Evolutionary conservation across 139 green algal genomes (phyloP), one percentile per base, ranked within the genome.

Genomic region (Eudorina sp.): DNA sequence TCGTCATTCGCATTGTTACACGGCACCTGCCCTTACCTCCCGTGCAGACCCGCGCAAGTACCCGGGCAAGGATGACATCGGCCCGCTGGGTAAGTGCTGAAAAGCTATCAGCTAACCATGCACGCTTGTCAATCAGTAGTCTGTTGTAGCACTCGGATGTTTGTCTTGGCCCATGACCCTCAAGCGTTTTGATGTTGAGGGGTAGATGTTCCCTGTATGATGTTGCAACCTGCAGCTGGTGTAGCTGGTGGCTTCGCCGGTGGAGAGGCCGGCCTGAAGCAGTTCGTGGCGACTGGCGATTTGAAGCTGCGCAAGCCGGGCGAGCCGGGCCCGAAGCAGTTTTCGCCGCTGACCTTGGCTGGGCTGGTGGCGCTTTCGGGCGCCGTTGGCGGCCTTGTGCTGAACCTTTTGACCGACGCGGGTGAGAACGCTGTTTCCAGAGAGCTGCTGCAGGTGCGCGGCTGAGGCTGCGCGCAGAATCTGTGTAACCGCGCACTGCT

Each of bases 181-280:
- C n/a, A n/a, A n/a, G n/a, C n/a, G n/a, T n/a, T n/a, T n/a, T n/a
- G n/a, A n/a, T n/a, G n/a, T n/a, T n/a, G n/a, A n/a, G n/a, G n/a
- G n/a, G n/a, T n/a, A n/a, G n/a, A n/a, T n/a, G n/a, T n/a, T n/a
- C n/a, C n/a, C n/a, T n/a, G n/a, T n/a, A n/a, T n/a, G n/a, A n/a
- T n/a, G n/a, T n/a, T n/a, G n/a, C n/a, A n/a, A n/a, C 81, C 4
- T 66, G 83, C 92, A 96, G 90, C 86, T 36, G 94, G 94, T 43
- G 88, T 95, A 6, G 95, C 94, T 0, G 96, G 96, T 53, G 96
- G 96, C 41, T 98, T 98, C 93, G 95, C 96, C 19, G 96, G 95
- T 38, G 96, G 96, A 40, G 96, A 98, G 92, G 46, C 79, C 62
- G 96, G 95, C 34, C 43, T 98, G 48, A 89, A 93, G 81, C 77